phyloP scores from a whole-genome alignment of 441 rosid genomes.

The Arabidopsis hybrid region DNA sequence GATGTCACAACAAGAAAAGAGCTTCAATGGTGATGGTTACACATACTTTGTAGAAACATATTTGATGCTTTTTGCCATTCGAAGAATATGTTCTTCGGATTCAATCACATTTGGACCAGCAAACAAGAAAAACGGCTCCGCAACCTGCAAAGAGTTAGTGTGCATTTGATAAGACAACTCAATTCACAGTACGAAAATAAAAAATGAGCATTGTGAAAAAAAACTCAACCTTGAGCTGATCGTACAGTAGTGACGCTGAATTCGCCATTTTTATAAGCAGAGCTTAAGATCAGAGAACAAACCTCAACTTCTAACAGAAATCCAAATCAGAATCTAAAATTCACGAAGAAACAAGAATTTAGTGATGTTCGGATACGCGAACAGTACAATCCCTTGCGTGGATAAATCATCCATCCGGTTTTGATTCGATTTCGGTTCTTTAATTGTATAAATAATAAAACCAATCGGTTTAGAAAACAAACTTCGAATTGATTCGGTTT shows the following conservation, averaged over 20 bases:
- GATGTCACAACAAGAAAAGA: not conserved
- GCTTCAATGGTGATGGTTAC: not conserved
- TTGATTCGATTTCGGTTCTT: not conserved
- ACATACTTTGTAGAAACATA: constrained; percentile 61
- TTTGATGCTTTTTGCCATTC: constrained; percentile 78
- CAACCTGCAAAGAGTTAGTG: constrained; percentile 42
- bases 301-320: constrained; percentile 2
- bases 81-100: constrained; percentile 80
- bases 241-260: constrained; percentile 52
- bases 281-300: constrained; percentile 2
- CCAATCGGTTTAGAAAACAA: not conserved
- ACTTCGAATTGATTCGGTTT: not conserved
- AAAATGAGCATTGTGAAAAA: too few relatives aligned
- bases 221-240: constrained; percentile 62
- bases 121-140: constrained; percentile 79
- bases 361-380: constrained; percentile 31
- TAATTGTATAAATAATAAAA: not conserved
- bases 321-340: not conserved
- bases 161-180: not conserved
- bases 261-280: constrained; percentile 36
- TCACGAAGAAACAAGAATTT: not conserved
- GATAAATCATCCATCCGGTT: not conserved
- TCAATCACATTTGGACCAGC: constrained; percentile 97
- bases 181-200: too few relatives aligned
- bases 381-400: constrained; percentile 1